Evolutionary conservation across 108 stramenopile genomes (phyloP).

Genomic region (Cyclotella atomus): DNA sequence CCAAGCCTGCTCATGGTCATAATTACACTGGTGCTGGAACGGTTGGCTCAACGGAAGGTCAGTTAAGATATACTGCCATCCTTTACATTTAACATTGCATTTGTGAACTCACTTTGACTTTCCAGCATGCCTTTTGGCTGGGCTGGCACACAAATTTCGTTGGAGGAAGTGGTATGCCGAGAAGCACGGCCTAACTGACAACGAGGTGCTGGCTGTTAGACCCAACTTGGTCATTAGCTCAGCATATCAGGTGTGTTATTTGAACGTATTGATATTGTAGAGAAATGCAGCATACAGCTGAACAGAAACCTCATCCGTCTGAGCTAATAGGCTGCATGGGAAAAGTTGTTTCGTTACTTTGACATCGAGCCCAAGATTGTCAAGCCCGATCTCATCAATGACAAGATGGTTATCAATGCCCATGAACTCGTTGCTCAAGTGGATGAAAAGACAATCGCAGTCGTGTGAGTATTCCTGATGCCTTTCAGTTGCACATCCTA

Average conservation of each 20-base stretch:
- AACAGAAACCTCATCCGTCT: too few species aligned
- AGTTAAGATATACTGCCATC: constrained; percentile 6
- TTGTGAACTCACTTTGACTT: not conserved
- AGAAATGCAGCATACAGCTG: too few species aligned
- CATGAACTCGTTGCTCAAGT: constrained; percentile 34
- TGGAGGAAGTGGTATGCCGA: constrained; percentile 55
- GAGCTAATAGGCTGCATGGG: constrained; percentile 11
- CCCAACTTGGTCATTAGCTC: constrained; percentile 62
- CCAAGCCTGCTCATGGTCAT: constrained; percentile 15
- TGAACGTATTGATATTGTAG: too few species aligned
- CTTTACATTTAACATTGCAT: not conserved
- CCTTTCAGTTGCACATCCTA: too few species aligned
- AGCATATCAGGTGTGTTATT: constrained; percentile 45
- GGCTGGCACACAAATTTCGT: constrained; percentile 56
- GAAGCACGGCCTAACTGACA: constrained; percentile 20
- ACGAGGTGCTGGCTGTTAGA: constrained; percentile 39
- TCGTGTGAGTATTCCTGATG: too few species aligned
- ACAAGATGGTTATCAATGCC: constrained; percentile 36
- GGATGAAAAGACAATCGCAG: constrained; percentile 69
- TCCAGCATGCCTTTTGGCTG: constrained; percentile 29
- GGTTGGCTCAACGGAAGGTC: constrained; percentile 61
- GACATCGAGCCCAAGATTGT: constrained; percentile 51
- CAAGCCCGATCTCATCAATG: constrained; percentile 30
- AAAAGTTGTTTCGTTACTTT: constrained; percentile 59
- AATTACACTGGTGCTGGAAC: constrained; percentile 42